Evolutionary conservation across 345 rosid species (phyloP).

Genomic region (Brassica cretica): DNA sequence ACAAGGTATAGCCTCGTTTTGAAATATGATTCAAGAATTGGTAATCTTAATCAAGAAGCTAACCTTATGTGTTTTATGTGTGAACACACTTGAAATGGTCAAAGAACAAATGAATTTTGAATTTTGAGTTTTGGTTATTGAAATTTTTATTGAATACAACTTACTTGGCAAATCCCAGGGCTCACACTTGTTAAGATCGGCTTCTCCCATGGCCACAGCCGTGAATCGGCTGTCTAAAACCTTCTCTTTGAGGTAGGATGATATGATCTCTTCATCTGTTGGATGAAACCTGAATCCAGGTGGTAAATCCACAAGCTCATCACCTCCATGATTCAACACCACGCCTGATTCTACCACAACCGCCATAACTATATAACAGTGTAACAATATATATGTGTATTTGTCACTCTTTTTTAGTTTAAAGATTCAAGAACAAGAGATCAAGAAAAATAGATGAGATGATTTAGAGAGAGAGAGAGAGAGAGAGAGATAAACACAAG

Average conservation of each 20-base stretch:
- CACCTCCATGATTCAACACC: constrained; percentile 48
- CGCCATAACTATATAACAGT: constrained; percentile 44
- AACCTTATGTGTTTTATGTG: constrained; percentile 8
- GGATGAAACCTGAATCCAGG: constrained; percentile 98
- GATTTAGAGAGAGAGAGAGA: constrained; percentile 24
- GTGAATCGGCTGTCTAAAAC: constrained; percentile 59
- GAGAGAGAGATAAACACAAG: constrained; percentile 28
- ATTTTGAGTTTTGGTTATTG: constrained; percentile 1
- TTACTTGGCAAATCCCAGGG: constrained; percentile 97
- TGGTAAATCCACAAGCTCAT: constrained; percentile 67
- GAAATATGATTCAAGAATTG: constrained; percentile 7
- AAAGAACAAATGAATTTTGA: constrained; percentile 8
- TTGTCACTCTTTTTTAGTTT: neutral
- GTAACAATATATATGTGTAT: neutral
- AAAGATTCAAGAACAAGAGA: constrained; percentile 25
- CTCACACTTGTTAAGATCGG: constrained; percentile 89
- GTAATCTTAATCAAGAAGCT: constrained; percentile 32
- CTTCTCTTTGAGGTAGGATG: constrained; percentile 67
- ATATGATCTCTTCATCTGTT: constrained; percentile 86
- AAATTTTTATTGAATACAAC: neutral
- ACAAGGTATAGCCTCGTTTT: constrained; percentile 4
- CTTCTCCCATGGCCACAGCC: constrained; percentile 80
- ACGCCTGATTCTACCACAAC: constrained; percentile 48
- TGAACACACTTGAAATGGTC: constrained; percentile 26
- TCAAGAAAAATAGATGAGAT: constrained; percentile 10